A percentile compares a stretch with the other conserved stretches of the same genome.
Conservation (phyloP, 441 rosid genomes). For the Flueggea neowawraea region DNA sequence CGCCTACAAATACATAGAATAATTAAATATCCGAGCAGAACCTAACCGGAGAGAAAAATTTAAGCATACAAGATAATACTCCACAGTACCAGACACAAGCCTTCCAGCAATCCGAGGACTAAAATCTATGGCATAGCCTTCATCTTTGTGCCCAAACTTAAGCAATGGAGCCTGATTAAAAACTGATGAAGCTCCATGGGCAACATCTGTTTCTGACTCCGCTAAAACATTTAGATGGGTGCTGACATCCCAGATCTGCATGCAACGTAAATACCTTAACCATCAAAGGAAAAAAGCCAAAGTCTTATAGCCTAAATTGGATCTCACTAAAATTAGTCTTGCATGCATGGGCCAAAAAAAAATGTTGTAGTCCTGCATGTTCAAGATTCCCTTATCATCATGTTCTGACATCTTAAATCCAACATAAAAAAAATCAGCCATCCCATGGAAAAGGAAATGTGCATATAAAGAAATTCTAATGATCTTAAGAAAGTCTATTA, state of each 20-base stretch:
- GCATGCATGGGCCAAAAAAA: no score
- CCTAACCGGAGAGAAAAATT: no score
- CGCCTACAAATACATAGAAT: conserved; percentile 42
- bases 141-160: conserved; percentile 83
- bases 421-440: background rate
- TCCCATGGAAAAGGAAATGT: background rate
- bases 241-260: conserved; percentile 87
- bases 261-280: conserved; percentile 3
- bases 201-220: conserved; percentile 55
- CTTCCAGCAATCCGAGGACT: conserved; percentile 80
- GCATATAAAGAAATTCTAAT: background rate
- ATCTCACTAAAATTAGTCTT: no score
- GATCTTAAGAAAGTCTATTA: background rate
- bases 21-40: no score
- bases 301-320: background rate
- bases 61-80: no score
- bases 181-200: conserved; percentile 52
- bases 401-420: background rate
- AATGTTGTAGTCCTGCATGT: background rate
- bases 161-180: conserved; percentile 72
- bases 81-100: conserved; percentile 67
- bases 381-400: background rate
- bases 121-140: conserved; percentile 96
- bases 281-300: background rate
- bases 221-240: conserved; percentile 79